Percentiles rank a stretch among this genome's conserved stretches.
phyloP scores from a whole-genome alignment of 1,139 yeast species.

The Debaryomyces udenii region DNA sequence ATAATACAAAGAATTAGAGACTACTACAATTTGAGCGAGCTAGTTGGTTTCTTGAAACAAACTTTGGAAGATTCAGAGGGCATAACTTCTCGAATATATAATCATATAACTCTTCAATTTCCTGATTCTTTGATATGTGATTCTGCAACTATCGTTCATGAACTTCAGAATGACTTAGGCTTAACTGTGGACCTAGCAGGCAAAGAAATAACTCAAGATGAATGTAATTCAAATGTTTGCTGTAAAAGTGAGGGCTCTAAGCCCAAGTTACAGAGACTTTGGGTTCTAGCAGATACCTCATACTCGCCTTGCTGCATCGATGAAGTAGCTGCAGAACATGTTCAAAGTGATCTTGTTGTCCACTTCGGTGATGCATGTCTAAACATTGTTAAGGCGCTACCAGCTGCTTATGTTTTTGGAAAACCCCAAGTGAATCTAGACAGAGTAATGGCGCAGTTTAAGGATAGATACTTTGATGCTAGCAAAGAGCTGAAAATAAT shows the following conservation, averaged over 20 bases:
- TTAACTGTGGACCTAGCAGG: conserved; percentile 1
- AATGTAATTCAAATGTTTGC: conserved; percentile 1
- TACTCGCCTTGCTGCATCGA: conserved; percentile 96
- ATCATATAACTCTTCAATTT: conserved; percentile 78
- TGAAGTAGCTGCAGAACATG: conserved; percentile 96
- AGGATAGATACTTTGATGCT: conserved; percentile 30
- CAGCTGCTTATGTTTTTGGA: conserved; percentile 79
- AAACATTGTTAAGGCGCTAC: conserved; percentile 71
- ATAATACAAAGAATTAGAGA: conserved; percentile 37
- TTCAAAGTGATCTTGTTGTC: conserved; percentile 77
- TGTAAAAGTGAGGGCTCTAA: not conserved
- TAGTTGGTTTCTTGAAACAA: conserved; percentile 41
- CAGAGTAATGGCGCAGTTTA: conserved; percentile 37
- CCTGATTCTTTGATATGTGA: conserved; percentile 83
- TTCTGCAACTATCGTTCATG: conserved; percentile 68
- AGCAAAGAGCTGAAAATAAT: conserved; percentile 42
- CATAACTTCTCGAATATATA: conserved; percentile 30
- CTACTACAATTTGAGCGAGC: conserved; percentile 56
- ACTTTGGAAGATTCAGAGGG: conserved; percentile 17
- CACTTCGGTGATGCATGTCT: conserved; percentile 97
- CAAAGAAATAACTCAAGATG: not conserved
- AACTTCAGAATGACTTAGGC: conserved; percentile 38
- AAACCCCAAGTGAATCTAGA: conserved; percentile 53
- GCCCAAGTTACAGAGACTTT: conserved; percentile 38
- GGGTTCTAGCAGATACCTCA: conserved; percentile 92